Base-by-base conservation (phyloP, 192 early-diverging fungal species). In the Backusella parvicylindrica region DNA sequence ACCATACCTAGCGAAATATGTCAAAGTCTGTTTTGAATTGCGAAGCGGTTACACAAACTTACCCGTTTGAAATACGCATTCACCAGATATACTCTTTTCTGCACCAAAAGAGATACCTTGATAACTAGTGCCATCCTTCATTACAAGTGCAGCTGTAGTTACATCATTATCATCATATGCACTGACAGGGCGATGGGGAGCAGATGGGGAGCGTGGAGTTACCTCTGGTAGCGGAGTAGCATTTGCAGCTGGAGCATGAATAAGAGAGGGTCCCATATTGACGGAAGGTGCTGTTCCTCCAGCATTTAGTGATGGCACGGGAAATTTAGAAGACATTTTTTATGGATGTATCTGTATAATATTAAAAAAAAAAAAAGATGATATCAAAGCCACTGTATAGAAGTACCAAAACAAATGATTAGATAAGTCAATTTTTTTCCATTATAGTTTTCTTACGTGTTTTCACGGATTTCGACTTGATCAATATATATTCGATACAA, bases 11-110 rank as follows among this genome's bases (percentile, higher is more conserved):
- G 32, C n/a, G 40, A 71, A 31, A 30, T 7, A 68, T 47, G 49
- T 71, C 30, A 18, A 32, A 30, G 16, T 32, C 18, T 31, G 23
- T 8, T 35, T 68, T 40, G 33, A 30, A 65, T 6, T 26, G 6
- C 2, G 33, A 9, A 32, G 7, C 3, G 15, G 21, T 40, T 50
- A 33, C 11, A 40, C 23, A 21, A 43, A 74, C 31, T 68, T 82
- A 96, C 97, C 98, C 63, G 98, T 99, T 83, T 98, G 97, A 85
- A 99, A 99, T 71, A 99, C 98, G 75, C 95, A 96, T 85, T 99
- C 98, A 66, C 98, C 98, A 67, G 97, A 87, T 64, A 98, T 90
- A 40, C 91, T 92, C 66, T 86, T 85, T 84, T 97, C 95, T 12
- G 95, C 90, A 68, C 98, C 98, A 85, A 99, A 99, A n/a, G 95